Base-by-base conservation (phyloP, 768 basidiomycete genomes). In the Panus rudis region DNA sequence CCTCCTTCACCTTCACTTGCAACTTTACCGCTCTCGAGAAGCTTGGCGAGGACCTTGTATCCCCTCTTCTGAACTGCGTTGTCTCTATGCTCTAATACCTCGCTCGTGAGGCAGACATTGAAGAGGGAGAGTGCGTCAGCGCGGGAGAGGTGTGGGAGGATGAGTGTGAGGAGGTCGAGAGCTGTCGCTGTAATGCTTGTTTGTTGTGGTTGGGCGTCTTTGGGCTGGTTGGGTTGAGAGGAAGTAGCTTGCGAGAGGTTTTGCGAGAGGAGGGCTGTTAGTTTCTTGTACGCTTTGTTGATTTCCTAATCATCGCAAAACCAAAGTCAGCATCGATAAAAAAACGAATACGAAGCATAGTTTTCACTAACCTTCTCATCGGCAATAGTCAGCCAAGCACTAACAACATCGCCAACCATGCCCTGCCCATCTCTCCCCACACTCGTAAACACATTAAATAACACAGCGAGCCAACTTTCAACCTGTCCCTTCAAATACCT, bases 371-470 rank as follows among this genome's bases (percentile, higher is more conserved):
- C 87, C 68, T 77, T 60, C 44, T 82, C 73, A 17, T 76, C 78
- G 25, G 92, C 83, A 47, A 98, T 84, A 5, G 74, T 75, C 26
- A 84, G 72, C 90, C 93, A 99, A n/a, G 74, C 72, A 12, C 72
- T 77, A 54, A 98, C 87, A 33, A 90, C 90, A 42, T 92, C 91
- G 16, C 92, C 90, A 13, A 97, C 80, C n/a, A 65, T 80, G 71
- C 6, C 80, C 40, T 86, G 70, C 38, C 59, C 65, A 49, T 96
- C 92, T 39, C 79, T 72, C n/a, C 75, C 77, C 24, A 87, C 79
- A 47, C 76, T 89, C 45, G 85, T 77, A 63, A 94, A 98, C n/a
- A 99, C 84, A 59, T 99, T 99, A 71, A 98, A 92, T 34, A 96
- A 70, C 4, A 98, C 92, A 1, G 91, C 83, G 25, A 98, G 76